Evolutionary conservation across 2,329 filamentous ascomycete species (phyloP), one percentile per base, ranked within the genome.

Genomic region (Sordariomycetes sp.): DNA sequence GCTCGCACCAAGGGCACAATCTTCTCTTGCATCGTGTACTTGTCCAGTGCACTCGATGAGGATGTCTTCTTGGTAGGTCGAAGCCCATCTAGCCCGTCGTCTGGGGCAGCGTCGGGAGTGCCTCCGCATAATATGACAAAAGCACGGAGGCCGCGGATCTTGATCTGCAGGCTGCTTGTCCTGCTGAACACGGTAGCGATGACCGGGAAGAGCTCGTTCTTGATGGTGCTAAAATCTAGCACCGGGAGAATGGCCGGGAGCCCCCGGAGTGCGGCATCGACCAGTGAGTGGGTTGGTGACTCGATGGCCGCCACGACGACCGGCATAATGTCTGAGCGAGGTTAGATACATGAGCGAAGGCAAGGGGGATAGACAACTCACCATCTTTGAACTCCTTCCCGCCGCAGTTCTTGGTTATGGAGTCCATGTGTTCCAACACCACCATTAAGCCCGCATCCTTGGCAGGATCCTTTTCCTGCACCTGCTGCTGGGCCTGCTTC

Each of bases 21-120:
- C 74, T 96, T 97, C 68, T 99, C 94, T 68, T 99, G 94, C 73
- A 99, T 92, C 0, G 94, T 97, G 66, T 94, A 97, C 69, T 97
- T 97, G 73, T 99, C 94, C 32, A 99, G 75, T 2, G 86, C 86
- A 1, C 81, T 87, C 2, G 55, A 52, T 3, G 79, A 80, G 2
- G 78, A 74, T 66, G 85, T 85, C 59, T 81, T 78, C 65, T 80
- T 81, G 54, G 80, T 74, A 62, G 79, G 70, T 50, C 72, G 65
- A 66, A 91, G 75, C 0, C 90, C 90, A 62, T 89, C 86, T 2
- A 96, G 76, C 4, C 89, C 91, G 67, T 94, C 89, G 53, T 81
- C 74, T 48, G 74, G 73, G 1, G 71, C 72, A 6, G 71, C 68
- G 59, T 80, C 76, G 20, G 75, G 70, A 6, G 80, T 78, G 3